Evolutionary conservation across 805 yeast genomes (phyloP), one percentile per base, ranked within the genome.

Genomic region (Metschnikowia bowlesiae): DNA sequence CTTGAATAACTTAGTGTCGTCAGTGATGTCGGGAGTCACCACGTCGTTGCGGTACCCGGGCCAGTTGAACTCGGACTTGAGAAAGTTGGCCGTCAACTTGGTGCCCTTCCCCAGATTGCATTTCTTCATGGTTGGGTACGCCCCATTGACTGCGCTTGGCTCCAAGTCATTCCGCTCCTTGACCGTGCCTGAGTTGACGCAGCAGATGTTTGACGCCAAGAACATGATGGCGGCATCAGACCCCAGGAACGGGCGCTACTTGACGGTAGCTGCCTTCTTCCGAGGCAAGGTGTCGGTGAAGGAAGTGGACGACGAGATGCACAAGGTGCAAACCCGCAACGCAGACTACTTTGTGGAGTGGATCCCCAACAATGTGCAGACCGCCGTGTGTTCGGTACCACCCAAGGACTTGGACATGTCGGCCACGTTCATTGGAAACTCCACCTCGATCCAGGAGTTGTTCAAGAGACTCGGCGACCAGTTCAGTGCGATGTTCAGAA

Each of bases 171-270:
- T 90, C 76, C 83, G 92, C 71, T 82, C 90, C 33, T 78, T 87
- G 62, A 81, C 90, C 39, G 96, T 90, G 44, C 92, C 94, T 37
- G 97, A 90, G 73, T 81, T 90, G 63, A 88, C 96, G 44, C 96
- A 88, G 73, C 97, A 90, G 73, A 82, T 90, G 85, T 89, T 90
- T 65, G 96, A 89, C 67, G 80, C 96, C 49, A 85, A 82, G 68
- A 90, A 89, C 71, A 87, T 90, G 94, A 90, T 90, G 97, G 96
- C 96, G 37, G 96, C 95, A 44, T 81, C 92, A 18, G 91, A 90
- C 70, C 96, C 96, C 60, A 79, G 85, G 73, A 84, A 84, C 66
- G 97, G 97, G 60, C 82, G 95, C 68, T 90, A 90, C 71, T 77
- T 90, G 68, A 88, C 97, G 8, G 96, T 89, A 51, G 96, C 96